These are phyloP conservation scores for Zygoascus bituminiphila DNA, from an alignment of 805 yeast genomes.

Conservation along the genomic window DNA sequence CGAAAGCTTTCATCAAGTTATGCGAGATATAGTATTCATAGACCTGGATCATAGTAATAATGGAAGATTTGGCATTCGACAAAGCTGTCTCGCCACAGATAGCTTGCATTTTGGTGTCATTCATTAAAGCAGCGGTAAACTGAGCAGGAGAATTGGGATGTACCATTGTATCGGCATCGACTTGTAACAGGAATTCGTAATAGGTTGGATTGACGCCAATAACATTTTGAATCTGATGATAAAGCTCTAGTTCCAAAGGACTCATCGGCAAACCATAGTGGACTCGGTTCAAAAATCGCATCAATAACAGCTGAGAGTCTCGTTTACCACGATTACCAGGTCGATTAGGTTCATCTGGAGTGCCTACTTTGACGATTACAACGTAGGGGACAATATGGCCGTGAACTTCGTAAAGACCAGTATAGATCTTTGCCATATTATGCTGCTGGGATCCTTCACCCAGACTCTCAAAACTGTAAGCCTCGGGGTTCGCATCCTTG, in stretches of 20 bases:
- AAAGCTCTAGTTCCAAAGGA: constrained; percentile 46
- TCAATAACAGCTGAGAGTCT: constrained; percentile 52
- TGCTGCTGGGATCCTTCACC: constrained; percentile 57
- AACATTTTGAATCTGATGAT: constrained; percentile 46
- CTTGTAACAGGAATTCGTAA: constrained; percentile 48
- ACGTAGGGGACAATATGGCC: constrained; percentile 50
- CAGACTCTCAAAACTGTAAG: constrained; percentile 46
- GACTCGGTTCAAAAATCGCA: constrained; percentile 54
- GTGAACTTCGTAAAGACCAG: constrained; percentile 50
- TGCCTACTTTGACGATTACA: constrained; percentile 52
- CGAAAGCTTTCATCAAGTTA: constrained; percentile 56
- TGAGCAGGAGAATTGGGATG: constrained; percentile 47
- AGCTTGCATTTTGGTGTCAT: constrained; percentile 49
- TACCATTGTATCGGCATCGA: constrained; percentile 58
- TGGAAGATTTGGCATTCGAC: constrained; percentile 41
- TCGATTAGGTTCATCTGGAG: constrained; percentile 46
- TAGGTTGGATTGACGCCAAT: constrained; percentile 52
- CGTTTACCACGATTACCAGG: constrained; percentile 64
- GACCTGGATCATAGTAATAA: constrained; percentile 55
- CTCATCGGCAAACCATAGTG: constrained; percentile 55
- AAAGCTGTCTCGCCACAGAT: constrained; percentile 56
- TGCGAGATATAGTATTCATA: constrained; percentile 59
- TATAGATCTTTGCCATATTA: constrained; percentile 53
- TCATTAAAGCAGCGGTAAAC: constrained; percentile 48
- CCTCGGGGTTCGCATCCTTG: constrained; percentile 44